Evolutionary conservation across 345 rosid genomes (phyloP).

Genomic region (Dipteronia sinensis): DNA sequence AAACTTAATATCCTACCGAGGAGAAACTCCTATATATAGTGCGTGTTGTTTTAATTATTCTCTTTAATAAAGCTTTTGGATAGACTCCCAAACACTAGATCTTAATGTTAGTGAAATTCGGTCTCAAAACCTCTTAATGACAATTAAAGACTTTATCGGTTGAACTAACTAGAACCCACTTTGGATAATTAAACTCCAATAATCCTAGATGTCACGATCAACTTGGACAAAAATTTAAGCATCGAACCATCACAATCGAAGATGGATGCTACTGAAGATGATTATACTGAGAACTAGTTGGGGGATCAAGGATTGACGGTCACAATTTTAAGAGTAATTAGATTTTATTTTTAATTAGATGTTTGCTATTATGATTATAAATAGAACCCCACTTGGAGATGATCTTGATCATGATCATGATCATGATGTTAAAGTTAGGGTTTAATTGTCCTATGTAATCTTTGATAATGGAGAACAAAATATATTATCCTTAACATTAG

Average conservation of each 20-base stretch:
- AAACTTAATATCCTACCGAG: too few species aligned
- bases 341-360: not conserved
- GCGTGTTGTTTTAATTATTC: too few species aligned
- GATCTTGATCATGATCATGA: not conserved
- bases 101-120: not conserved
- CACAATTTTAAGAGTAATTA: not conserved
- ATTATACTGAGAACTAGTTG: not conserved
- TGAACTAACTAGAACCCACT: not conserved
- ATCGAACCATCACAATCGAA: not conserved
- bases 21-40: too few species aligned
- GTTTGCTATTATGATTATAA: not conserved
- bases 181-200: not conserved
- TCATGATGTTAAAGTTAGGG: not conserved
- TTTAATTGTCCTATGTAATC: not conserved
- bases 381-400: not conserved
- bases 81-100: not conserved
- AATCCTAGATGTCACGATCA: not conserved
- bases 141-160: too few species aligned
- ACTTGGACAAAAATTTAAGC: not conserved
- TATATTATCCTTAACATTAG: not conserved
- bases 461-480: slow-evolving; percentile 9
- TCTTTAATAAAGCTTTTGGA: too few species aligned
- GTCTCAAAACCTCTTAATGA: not conserved
- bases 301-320: not conserved
- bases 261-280: not conserved